Conservation (phyloP, 352 stramenopile genomes). For the Globisporangium rhizosaccharum region DNA sequence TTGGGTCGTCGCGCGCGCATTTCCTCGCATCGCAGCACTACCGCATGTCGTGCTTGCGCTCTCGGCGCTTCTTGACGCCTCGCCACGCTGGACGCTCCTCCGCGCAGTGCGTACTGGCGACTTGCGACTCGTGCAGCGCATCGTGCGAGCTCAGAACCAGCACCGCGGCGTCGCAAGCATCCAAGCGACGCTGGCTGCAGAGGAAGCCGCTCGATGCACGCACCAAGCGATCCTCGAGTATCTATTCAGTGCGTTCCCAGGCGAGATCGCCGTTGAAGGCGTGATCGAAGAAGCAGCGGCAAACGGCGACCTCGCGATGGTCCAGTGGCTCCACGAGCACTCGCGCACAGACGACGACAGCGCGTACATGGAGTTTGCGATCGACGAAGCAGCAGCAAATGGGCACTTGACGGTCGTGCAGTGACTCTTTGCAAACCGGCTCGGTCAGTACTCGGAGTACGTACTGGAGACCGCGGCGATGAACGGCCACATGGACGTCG, state of each 20-base stretch:
- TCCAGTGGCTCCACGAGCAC: slow-evolving; percentile 14
- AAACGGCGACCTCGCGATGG: slow-evolving; percentile 6
- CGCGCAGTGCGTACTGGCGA: slow-evolving; percentile 5
- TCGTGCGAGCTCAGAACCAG: neutral
- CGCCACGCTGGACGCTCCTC: slow-evolving; percentile 17
- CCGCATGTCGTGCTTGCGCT: slow-evolving; percentile 22
- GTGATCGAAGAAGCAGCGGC: slow-evolving; percentile 12
- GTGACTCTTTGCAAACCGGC: slow-evolving; percentile 14
- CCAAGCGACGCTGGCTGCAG: slow-evolving; percentile 9
- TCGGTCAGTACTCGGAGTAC: neutral
- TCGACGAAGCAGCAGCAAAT: slow-evolving; percentile 16
- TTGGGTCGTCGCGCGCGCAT: slow-evolving; percentile 10
- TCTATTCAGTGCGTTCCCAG: slow-evolving; percentile 3
- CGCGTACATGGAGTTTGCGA: slow-evolving; percentile 5
- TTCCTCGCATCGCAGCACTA: slow-evolving; percentile 20
- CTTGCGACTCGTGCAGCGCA: slow-evolving; percentile 8
- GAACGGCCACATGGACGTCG: slow-evolving; percentile 6
- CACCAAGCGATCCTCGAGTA: slow-evolving; percentile 7
- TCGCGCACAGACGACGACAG: neutral
- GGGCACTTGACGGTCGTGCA: slow-evolving; percentile 20
- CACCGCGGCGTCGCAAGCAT: neutral
- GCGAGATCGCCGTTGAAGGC: slow-evolving; percentile 9
- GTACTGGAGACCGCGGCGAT: slow-evolving; percentile 10
- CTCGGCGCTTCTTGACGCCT: slow-evolving; percentile 20
- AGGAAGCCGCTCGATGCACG: slow-evolving; percentile 1